A percentile compares a stretch with the other conserved stretches of the same genome.
phyloP scores from a whole-genome alignment of 345 rosid genomes.

The Toxicodendron radicans region DNA sequence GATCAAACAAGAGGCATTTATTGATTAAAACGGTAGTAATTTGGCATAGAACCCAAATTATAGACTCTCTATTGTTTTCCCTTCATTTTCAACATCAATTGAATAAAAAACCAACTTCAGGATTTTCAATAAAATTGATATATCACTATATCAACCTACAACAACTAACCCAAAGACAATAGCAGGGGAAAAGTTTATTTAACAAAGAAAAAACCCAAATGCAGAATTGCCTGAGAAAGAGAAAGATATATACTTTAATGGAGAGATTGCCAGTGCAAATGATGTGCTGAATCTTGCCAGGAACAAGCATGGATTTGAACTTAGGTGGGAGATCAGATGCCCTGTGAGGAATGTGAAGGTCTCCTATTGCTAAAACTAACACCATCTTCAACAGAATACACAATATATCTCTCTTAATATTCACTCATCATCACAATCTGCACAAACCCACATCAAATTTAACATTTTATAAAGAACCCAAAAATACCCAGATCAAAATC shows the following conservation, averaged over 20 bases:
- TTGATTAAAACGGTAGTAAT: no score
- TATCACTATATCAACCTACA: not conserved
- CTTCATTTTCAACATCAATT: no score
- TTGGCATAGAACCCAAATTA: no score
- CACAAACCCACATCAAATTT: conserved; percentile 17
- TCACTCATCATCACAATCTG: conserved; percentile 4
- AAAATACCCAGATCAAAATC: conserved; percentile 4
- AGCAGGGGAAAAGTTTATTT: not conserved
- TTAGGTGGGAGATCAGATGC: conserved; percentile 44
- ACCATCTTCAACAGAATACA: conserved; percentile 16
- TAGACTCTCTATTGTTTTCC: no score
- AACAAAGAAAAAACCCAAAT: not conserved
- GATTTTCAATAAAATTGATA: not conserved
- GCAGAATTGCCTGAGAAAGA: not conserved
- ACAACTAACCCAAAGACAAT: not conserved
- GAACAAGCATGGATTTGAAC: conserved; percentile 47
- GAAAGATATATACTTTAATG: conserved; percentile 27
- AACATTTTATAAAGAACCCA: not conserved
- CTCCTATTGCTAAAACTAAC: conserved; percentile 38
- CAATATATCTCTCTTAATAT: not conserved
- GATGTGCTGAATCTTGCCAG: conserved; percentile 49
- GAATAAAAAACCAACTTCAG: not conserved
- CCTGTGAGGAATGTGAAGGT: conserved; percentile 41
- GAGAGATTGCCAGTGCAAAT: conserved; percentile 45
- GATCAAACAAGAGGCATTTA: no score